These are phyloP conservation scores for Eucalyptus tenuipes DNA, from an alignment of 345 rosid species.

Conservation along the genomic window DNA sequence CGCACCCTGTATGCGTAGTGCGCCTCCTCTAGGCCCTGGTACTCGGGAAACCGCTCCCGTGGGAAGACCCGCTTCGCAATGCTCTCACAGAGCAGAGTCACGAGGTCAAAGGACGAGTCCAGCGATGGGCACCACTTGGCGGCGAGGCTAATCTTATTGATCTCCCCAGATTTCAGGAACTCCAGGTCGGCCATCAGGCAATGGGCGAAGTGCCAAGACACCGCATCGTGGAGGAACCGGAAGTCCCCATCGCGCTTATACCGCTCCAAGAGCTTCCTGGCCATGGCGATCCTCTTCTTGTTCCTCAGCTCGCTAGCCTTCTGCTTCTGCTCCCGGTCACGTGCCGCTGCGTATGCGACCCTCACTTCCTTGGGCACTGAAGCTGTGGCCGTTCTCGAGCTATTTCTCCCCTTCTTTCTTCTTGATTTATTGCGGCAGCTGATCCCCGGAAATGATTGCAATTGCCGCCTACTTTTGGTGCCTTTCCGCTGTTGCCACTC, in stretches of 20 bases:
- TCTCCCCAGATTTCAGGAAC: constrained; percentile 8
- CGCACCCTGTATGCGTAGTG: constrained; percentile 58
- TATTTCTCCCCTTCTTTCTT: neutral
- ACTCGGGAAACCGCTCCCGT: constrained; percentile 24
- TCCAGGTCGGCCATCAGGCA: constrained; percentile 18
- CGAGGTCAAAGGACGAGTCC: constrained; percentile 44
- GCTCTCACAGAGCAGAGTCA: constrained; percentile 41
- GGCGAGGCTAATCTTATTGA: constrained; percentile 35
- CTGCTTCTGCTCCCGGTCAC: constrained; percentile 13
- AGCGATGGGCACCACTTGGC: constrained; percentile 74
- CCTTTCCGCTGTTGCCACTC: constrained; percentile 15
- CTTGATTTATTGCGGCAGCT: neutral
- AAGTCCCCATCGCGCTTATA: constrained; percentile 39
- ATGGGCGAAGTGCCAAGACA: constrained; percentile 38
- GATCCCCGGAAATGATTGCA: neutral
- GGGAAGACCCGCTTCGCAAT: constrained; percentile 43
- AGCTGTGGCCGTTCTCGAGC: neutral
- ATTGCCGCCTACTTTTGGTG: neutral
- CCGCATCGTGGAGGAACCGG: constrained; percentile 32
- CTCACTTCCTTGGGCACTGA: neutral
- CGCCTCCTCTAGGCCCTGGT: constrained; percentile 46
- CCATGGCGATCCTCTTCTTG: constrained; percentile 24
- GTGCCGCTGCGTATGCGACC: constrained; percentile 22
- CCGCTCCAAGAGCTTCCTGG: constrained; percentile 17
- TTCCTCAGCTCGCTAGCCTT: constrained; percentile 29